Conservation (phyloP, 768 basidiomycete species). For the Clitopilus hobsonii region DNA sequence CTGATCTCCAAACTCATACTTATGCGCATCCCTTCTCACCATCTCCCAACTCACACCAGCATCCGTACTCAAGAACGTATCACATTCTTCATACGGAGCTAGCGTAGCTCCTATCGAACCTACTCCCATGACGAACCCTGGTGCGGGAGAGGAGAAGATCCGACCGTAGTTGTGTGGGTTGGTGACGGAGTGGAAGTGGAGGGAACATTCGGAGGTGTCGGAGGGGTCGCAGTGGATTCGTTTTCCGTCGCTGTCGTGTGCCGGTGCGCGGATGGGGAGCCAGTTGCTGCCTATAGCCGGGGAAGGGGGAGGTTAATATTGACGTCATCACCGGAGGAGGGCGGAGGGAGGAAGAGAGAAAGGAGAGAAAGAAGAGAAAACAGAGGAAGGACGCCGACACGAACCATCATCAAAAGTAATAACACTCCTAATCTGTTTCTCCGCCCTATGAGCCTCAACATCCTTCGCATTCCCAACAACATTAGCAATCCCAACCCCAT, state of each 20-base stretch:
- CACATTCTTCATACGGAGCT: constrained; percentile 74
- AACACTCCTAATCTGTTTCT: constrained; percentile 70
- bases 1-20: constrained; percentile 94
- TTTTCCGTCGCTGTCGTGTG: constrained; percentile 54
- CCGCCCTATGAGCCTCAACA: constrained; percentile 64
- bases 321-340: no score
- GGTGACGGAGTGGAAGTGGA: constrained; percentile 93
- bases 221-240: constrained; percentile 57
- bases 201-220: constrained; percentile 61
- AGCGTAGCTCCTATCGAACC: constrained; percentile 76
- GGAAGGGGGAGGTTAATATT: not conserved
- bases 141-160: constrained; percentile 92
- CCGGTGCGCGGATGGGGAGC: constrained; percentile 57
- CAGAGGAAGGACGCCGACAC: no score
- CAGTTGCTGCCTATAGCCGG: constrained; percentile 56
- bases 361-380: no score
- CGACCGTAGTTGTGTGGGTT: constrained; percentile 90
- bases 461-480: constrained; percentile 79
- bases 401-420: constrained; percentile 85
- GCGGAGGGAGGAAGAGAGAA: no score
- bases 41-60: constrained; percentile 86
- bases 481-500: constrained; percentile 91
- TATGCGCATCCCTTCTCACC: constrained; percentile 71
- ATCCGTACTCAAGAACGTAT: constrained; percentile 91
- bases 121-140: constrained; percentile 95